phyloP scores from a whole-genome alignment of 495 filamentous ascomycete genomes.

The Aspergillus coremiiformis region DNA sequence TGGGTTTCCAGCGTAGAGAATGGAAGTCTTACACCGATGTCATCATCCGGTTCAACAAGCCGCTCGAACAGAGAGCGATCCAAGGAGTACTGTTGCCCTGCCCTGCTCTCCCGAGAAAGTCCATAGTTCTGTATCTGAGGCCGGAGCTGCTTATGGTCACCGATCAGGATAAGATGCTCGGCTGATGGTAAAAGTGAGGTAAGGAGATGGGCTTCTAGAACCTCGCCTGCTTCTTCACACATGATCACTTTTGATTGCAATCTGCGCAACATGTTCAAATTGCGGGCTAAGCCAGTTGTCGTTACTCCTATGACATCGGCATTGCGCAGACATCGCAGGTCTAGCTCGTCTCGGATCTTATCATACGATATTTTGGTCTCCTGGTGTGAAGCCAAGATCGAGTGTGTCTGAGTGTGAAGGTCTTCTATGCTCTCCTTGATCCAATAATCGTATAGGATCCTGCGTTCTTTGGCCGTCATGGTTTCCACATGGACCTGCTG shows the following conservation, averaged over 20 bases:
- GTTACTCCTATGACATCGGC: conserved; percentile 67
- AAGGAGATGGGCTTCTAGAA: conserved; percentile 64
- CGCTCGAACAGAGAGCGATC: conserved; percentile 66
- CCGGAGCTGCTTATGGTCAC: conserved; percentile 67
- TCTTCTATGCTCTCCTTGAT: conserved; percentile 29
- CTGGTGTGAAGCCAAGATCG: conserved; percentile 23
- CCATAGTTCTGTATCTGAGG: conserved; percentile 62
- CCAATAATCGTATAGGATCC: conserved; percentile 37
- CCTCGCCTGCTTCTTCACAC: conserved; percentile 73
- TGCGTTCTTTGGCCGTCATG: conserved; percentile 23
- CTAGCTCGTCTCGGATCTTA: conserved; percentile 25
- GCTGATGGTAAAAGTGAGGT: conserved; percentile 61
- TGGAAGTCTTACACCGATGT: conserved; percentile 34
- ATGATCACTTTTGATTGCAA: conserved; percentile 61
- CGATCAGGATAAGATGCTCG: conserved; percentile 69
- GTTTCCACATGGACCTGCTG: conserved; percentile 9
- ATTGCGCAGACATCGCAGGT: conserved; percentile 26
- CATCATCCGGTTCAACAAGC: conserved; percentile 37
- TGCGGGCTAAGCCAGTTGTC: conserved; percentile 64
- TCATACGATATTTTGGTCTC: conserved; percentile 27
- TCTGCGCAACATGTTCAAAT: conserved; percentile 52
- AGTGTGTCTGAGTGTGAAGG: conserved; percentile 24
- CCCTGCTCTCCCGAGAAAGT: conserved; percentile 49
- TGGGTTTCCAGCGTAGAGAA: conserved; percentile 56
- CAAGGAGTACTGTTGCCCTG: conserved; percentile 50